Evolutionary conservation across 805 yeast genomes (phyloP).

Genomic region (Lachancea fermentati): DNA sequence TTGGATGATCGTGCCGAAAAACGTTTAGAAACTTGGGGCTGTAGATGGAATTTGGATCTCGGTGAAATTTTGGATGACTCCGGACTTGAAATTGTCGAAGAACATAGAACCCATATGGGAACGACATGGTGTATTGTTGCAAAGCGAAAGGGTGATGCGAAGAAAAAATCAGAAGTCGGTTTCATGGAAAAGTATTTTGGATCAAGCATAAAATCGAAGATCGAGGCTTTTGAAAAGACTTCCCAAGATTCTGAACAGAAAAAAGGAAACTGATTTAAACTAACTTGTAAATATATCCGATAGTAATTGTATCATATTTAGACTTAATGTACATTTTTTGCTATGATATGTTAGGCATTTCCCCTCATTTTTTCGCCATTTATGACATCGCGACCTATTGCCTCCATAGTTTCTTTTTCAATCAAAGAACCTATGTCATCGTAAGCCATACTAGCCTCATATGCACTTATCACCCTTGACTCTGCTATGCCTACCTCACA

Average conservation of each 20-base stretch:
- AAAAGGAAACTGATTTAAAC: slow-evolving; percentile 10
- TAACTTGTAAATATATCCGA: background rate
- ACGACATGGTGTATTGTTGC: slow-evolving; percentile 85
- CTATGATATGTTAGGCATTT: slow-evolving; percentile 9
- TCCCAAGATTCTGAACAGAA: slow-evolving; percentile 3
- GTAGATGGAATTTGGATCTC: slow-evolving; percentile 95
- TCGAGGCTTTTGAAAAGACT: slow-evolving; percentile 14
- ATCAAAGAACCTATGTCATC: slow-evolving; percentile 64
- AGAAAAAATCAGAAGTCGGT: slow-evolving; percentile 39
- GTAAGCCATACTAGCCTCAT: slow-evolving; percentile 83
- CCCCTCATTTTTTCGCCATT: slow-evolving; percentile 76
- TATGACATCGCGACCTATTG: slow-evolving; percentile 67
- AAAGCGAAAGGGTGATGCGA: slow-evolving; percentile 64
- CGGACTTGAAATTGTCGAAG: slow-evolving; percentile 76
- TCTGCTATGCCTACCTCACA: slow-evolving; percentile 87
- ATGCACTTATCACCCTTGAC: slow-evolving; percentile 68
- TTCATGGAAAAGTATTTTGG: slow-evolving; percentile 46
- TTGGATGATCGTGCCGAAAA: slow-evolving; percentile 78
- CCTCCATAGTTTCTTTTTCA: slow-evolving; percentile 65
- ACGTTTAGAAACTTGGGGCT: slow-evolving; percentile 90
- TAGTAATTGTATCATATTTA: background rate
- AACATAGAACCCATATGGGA: slow-evolving; percentile 80
- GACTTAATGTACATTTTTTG: background rate
- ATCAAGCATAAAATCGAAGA: slow-evolving; percentile 31
- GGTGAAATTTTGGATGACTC: slow-evolving; percentile 80